Conservation (phyloP, 805 yeast species). For the Myxozyma vanderwaltii region DNA sequence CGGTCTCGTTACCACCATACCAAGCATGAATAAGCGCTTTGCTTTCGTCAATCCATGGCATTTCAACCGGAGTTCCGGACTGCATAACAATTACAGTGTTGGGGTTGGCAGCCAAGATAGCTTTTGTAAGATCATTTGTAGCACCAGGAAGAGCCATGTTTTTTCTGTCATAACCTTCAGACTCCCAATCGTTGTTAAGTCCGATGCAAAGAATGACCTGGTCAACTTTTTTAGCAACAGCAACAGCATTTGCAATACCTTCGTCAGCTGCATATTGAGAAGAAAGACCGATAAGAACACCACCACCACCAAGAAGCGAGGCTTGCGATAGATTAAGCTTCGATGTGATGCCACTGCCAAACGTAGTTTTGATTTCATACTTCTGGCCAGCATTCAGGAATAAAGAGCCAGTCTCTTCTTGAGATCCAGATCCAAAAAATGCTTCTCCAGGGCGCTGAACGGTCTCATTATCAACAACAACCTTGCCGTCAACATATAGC, state of each 20-base stretch:
- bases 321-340: not conserved
- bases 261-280: not conserved
- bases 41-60: constrained; percentile 55
- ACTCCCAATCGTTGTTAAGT: constrained; percentile 57
- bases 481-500: constrained; percentile 54
- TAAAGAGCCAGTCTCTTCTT: constrained; percentile 50
- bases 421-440: constrained; percentile 59
- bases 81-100: constrained; percentile 59
- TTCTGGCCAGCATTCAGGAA: constrained; percentile 49
- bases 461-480: constrained; percentile 59
- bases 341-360: constrained; percentile 53
- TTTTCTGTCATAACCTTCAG: constrained; percentile 60
- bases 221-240: constrained; percentile 53
- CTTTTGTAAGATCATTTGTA: constrained; percentile 51
- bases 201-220: constrained; percentile 58
- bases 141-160: constrained; percentile 55
- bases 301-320: constrained; percentile 16
- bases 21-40: constrained; percentile 55
- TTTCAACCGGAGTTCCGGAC: constrained; percentile 62
- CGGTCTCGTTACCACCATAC: constrained; percentile 60
- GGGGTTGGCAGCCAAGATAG: constrained; percentile 51
- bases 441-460: constrained; percentile 53
- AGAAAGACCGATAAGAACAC: constrained; percentile 7
- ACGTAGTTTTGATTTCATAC: constrained; percentile 53
- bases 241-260: constrained; percentile 46